Base-by-base conservation (phyloP, 2,329 filamentous ascomycete species). In the Penicillium rolfsii region DNA sequence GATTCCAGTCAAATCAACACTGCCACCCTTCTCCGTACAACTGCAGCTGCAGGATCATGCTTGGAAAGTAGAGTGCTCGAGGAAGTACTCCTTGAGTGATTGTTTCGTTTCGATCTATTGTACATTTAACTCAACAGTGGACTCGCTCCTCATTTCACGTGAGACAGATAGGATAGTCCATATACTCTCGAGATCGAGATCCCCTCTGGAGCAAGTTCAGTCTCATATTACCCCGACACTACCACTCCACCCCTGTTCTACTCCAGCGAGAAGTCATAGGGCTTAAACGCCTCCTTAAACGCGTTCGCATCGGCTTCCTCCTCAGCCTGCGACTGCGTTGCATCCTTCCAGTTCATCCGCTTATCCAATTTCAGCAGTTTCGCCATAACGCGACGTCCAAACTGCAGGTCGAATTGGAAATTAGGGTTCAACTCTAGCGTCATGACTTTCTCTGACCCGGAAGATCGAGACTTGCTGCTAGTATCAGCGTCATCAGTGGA, bases 371-470 rank as follows among this genome's bases (percentile, higher is more conserved):
- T 86, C 54, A 99, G 81, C 55, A 99, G 80, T 78, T 97, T 97
- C 1, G 92, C 94, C 74, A 98, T 81, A 4, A 97, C 95, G 48
- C 88, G 87, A 43, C 96, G 85, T 4, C 91, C 93, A 71, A 96
- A 98, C 73, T 98, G 94, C 49, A 97, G 78, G 73, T 97, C 93
- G 74, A 99, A 98, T 14, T 89, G 86, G 64, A 90, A 85, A 19
- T 86, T 87, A 28, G 87, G 80, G 61, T 88, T 85, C 8, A 97
- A 83, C 6, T 87, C 87, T 80, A 98, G 85, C 56, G 93, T 83
- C 60, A 97, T 81, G 59, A 87, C 88, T 67, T 88, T 88, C 64
- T 90, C 87, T 72, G 86, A 82, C 65, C 87, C 84, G 11, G 57
- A 36, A 24, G 52, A 22, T 11, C 3, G 26, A 26, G 43, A 41